These are phyloP conservation scores for Microcyclosporella mali DNA, from an alignment of 2,329 filamentous ascomycete genomes.

Conservation along the genomic window DNA sequence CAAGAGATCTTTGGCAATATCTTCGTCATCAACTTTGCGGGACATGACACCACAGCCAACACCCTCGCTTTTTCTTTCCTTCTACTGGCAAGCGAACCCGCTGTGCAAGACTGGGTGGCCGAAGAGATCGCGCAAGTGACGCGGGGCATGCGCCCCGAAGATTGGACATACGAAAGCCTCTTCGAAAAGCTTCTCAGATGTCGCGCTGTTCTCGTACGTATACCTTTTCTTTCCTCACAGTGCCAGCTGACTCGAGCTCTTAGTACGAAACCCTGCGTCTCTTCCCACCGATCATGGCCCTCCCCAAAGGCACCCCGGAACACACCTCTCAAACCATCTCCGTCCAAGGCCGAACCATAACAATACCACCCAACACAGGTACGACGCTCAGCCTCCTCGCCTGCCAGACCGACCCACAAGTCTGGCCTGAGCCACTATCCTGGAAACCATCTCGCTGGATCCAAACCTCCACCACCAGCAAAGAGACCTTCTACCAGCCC, in stretches of 20 bases:
- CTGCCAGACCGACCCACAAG: too few species aligned
- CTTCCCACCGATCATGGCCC: constrained; percentile 31
- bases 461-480: too few species aligned
- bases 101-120: constrained; percentile 48
- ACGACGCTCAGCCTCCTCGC: too few species aligned
- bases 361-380: too few species aligned
- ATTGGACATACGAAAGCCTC: constrained; percentile 19
- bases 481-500: too few species aligned
- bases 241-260: constrained; percentile 42
- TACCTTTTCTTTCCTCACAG: constrained; percentile 38
- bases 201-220: constrained; percentile 29
- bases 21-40: constrained; percentile 43
- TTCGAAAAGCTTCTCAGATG: too few species aligned
- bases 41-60: constrained; percentile 47
- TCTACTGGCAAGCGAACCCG: constrained; percentile 41
- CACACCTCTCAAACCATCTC: too few species aligned
- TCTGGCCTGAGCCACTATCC: too few species aligned
- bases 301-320: too few species aligned
- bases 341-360: too few species aligned
- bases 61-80: constrained; percentile 46
- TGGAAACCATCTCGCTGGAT: too few species aligned
- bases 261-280: constrained; percentile 47
- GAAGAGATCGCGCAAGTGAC: constrained; percentile 44
- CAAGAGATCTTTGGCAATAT: constrained; percentile 42
- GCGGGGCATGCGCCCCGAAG: constrained; percentile 15